Evolutionary conservation across 352 stramenopile species (phyloP).

Genomic region (Globisporangium paddicum): DNA sequence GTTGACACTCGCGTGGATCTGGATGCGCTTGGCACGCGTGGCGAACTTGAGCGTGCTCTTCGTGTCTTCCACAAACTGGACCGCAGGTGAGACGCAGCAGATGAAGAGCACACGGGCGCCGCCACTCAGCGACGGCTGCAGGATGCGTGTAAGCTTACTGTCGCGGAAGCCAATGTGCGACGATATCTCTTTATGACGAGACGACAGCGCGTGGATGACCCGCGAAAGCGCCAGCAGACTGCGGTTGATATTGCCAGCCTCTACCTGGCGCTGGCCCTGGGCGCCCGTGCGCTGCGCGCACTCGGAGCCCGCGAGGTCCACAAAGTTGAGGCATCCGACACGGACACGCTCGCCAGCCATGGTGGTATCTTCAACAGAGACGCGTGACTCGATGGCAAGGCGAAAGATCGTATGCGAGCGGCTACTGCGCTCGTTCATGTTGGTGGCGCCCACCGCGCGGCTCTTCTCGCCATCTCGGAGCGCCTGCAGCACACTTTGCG

Average conservation of each 20-base stretch:
- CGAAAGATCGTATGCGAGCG: slow-evolving; percentile 54
- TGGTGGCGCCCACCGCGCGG: slow-evolving; percentile 31
- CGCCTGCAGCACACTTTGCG: slow-evolving; percentile 28
- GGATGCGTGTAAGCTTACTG: slow-evolving; percentile 22
- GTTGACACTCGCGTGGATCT: slow-evolving; percentile 29
- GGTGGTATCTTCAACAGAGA: neutral
- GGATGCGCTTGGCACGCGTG: slow-evolving; percentile 9
- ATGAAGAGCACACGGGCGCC: slow-evolving; percentile 10
- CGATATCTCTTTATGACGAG: neutral
- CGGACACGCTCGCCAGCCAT: slow-evolving; percentile 15
- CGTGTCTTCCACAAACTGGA: slow-evolving; percentile 8
- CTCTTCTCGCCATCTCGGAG: slow-evolving; percentile 40
- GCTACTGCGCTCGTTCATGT: slow-evolving; percentile 57
- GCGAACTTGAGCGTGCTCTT: slow-evolving; percentile 13
- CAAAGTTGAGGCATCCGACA: slow-evolving; percentile 23
- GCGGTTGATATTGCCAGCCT: neutral
- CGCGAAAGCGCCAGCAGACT: slow-evolving; percentile 6
- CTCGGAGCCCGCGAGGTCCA: slow-evolving; percentile 23
- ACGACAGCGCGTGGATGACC: neutral
- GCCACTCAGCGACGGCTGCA: slow-evolving; percentile 18
- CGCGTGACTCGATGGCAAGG: slow-evolving; percentile 29
- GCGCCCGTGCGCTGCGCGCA: slow-evolving; percentile 13
- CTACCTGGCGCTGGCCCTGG: slow-evolving; percentile 11
- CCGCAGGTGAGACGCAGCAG: slow-evolving; percentile 12
- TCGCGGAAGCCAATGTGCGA: slow-evolving; percentile 19